Conservation (phyloP, 768 basidiomycete genomes). For the Coprinopsis marcescibilis region DNA sequence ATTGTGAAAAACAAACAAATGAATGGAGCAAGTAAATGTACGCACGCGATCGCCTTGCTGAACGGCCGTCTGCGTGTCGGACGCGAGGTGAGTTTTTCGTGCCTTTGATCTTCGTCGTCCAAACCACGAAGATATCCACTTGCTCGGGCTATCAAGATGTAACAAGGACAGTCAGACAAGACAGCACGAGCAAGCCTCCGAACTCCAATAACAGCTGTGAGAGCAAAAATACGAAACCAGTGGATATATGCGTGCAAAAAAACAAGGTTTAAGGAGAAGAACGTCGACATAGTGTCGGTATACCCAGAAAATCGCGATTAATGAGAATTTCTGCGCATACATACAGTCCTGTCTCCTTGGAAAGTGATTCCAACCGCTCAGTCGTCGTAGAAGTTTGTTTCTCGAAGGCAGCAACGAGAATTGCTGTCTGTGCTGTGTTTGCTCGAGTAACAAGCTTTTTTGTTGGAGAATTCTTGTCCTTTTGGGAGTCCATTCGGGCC, state of each 20-base stretch:
- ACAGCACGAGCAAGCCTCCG: background rate
- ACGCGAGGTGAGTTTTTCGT: background rate
- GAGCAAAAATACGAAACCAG: background rate
- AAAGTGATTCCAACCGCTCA: background rate
- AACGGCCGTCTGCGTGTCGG: background rate
- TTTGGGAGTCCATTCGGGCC: background rate
- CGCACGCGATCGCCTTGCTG: background rate
- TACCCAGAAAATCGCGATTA: background rate
- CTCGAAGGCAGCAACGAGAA: background rate
- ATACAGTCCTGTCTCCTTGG: background rate
- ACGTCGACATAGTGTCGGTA: too few relatives aligned
- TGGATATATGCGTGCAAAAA: too few relatives aligned
- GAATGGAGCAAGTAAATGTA: background rate
- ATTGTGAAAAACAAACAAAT: background rate
- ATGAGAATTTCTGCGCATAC: background rate
- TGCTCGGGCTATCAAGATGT: background rate
- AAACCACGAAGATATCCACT: constrained; percentile 6
- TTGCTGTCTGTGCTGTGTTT: background rate
- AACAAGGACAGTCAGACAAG: constrained; percentile 1
- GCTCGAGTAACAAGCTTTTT: background rate
- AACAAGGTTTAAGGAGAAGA: too few relatives aligned
- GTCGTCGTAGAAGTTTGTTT: background rate
- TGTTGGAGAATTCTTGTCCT: background rate
- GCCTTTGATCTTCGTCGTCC: constrained; percentile 3
- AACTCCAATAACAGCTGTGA: background rate